These are phyloP conservation scores for Madurella mycetomatis DNA, from an alignment of 2,329 filamentous ascomycete species.

Conservation along the genomic window DNA sequence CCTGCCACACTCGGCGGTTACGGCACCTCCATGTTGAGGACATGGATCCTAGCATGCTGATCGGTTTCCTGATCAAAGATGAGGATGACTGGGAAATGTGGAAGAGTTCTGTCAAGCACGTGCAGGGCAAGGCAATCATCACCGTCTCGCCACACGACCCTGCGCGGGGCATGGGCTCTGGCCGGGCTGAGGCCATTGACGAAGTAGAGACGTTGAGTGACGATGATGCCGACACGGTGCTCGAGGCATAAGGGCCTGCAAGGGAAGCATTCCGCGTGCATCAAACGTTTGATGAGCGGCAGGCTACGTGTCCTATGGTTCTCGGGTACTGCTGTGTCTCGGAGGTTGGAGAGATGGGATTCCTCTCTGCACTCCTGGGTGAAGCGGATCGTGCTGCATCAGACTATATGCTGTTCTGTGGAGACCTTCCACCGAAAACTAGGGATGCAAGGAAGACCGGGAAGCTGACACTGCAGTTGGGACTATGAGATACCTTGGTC, in stretches of 20 bases:
- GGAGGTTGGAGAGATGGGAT: not conserved
- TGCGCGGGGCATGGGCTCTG: conserved; percentile 48
- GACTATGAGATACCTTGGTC: not conserved
- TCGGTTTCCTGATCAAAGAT: conserved; percentile 82
- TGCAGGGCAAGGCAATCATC: conserved; percentile 79
- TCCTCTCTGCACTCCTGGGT: too few relatives aligned
- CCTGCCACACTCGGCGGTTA: conserved; percentile 82
- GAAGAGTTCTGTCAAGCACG: conserved; percentile 69
- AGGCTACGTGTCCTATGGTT: not conserved
- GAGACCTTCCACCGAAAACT: not conserved
- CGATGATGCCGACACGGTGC: conserved; percentile 45
- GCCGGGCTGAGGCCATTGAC: conserved; percentile 71
- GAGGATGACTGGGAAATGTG: conserved; percentile 81
- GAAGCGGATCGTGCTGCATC: too few relatives aligned
- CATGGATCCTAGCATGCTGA: conserved; percentile 97
- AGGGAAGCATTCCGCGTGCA: not conserved
- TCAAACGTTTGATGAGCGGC: conserved; percentile 23
- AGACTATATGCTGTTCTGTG: too few relatives aligned
- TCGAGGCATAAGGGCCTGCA: conserved; percentile 20
- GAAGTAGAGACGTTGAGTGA: conserved; percentile 89
- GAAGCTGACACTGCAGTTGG: not conserved
- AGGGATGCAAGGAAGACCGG: not conserved
- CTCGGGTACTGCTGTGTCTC: not conserved
- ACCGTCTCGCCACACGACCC: conserved; percentile 73
- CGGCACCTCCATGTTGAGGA: conserved; percentile 79